Conservation (phyloP, 2,329 filamentous ascomycete genomes). For the Cytospora chrysosperma region DNA sequence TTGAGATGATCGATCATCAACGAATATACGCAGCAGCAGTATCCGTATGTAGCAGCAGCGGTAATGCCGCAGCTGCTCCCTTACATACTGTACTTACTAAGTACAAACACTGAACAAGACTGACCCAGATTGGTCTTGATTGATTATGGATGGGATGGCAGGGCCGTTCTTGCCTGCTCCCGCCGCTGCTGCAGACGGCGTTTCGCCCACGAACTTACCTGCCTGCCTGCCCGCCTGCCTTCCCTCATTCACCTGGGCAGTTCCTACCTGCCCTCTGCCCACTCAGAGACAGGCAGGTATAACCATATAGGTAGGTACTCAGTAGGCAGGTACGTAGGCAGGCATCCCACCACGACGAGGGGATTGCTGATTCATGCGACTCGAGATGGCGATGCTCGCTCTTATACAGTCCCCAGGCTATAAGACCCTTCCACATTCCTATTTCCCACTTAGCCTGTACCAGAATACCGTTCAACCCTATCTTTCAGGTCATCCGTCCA, state of each 20-base stretch:
- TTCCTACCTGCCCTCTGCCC: background rate
- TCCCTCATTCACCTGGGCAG: no score
- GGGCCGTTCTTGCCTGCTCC: background rate
- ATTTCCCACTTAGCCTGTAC: background rate
- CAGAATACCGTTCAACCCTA: background rate
- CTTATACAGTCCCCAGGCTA: background rate
- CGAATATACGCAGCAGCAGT: no score
- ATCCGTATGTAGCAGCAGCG: no score
- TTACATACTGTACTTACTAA: no score
- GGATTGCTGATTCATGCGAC: background rate
- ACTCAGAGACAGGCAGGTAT: background rate
- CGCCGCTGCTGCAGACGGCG: background rate
- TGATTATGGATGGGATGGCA: background rate
- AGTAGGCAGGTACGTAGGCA: background rate
- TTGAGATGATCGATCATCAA: no score
- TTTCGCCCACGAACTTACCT: background rate
- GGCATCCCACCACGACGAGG: background rate
- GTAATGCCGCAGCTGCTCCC: no score
- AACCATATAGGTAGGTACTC: background rate
- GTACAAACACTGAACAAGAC: no score
- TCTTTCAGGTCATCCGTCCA: background rate
- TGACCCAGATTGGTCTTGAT: no score
- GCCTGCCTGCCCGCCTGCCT: background rate
- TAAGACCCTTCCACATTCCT: background rate
- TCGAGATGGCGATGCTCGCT: background rate